phyloP scores from a whole-genome alignment of 2,329 filamentous ascomycete species.

The Curvularia lunata region DNA sequence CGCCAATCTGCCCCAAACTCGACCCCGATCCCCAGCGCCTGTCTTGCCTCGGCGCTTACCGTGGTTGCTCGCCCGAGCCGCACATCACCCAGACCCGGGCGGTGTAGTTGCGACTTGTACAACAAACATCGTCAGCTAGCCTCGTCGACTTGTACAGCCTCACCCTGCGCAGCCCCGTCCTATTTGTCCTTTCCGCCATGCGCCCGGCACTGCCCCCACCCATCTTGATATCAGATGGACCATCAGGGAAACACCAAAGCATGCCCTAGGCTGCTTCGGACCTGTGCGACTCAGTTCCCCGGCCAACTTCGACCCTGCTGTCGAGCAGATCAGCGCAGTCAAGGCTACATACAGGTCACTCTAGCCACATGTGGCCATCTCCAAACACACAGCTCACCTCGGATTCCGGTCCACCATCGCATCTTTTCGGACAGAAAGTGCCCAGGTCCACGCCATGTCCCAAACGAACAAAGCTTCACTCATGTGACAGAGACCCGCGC shows the following conservation, averaged over 20 bases:
- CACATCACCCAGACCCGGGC: neutral
- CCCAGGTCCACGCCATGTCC: neutral
- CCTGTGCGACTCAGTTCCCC: neutral
- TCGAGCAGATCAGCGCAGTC: neutral
- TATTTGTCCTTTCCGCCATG: neutral
- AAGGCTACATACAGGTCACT: neutral
- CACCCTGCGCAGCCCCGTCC: neutral
- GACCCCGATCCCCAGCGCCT: neutral
- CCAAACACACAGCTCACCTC: neutral
- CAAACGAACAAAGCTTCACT: neutral
- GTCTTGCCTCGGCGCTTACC: neutral
- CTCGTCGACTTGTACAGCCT: neutral
- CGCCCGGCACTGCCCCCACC: neutral
- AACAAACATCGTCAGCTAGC: constrained; percentile 3
- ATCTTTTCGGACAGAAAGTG: neutral
- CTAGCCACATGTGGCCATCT: neutral
- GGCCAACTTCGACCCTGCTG: neutral
- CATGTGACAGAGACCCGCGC: neutral
- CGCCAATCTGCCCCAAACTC: neutral
- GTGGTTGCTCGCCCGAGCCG: neutral
- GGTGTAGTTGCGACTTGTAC: neutral
- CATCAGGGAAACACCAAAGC: neutral
- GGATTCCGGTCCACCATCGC: neutral
- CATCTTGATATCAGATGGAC: neutral
- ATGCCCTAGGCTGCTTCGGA: neutral